These are phyloP conservation scores for Fusarium abutilonis DNA, from an alignment of 2,329 filamentous ascomycete genomes.

Conservation along the genomic window DNA sequence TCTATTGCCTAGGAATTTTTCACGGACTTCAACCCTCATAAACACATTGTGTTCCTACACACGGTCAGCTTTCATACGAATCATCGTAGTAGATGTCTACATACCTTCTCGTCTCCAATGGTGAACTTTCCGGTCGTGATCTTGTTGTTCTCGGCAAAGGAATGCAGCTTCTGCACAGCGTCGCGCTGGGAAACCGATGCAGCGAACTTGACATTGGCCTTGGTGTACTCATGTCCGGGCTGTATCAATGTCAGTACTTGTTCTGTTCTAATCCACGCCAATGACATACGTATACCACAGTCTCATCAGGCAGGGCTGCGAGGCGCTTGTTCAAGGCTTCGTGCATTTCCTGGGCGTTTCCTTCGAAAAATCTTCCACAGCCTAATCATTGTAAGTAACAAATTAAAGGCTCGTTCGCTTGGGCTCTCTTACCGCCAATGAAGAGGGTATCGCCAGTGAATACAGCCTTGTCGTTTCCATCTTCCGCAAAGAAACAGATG, in stretches of 20 bases:
- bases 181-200: constrained; percentile 78
- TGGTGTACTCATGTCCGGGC: constrained; percentile 99
- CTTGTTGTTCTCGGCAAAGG: constrained; percentile 80
- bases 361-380: constrained; percentile 96
- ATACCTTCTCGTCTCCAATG: constrained; percentile 94
- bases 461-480: constrained; percentile 77
- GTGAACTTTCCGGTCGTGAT: constrained; percentile 96
- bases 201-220: constrained; percentile 90
- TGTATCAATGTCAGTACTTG: constrained; percentile 49
- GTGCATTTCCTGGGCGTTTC: constrained; percentile 89
- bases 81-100: constrained; percentile 27
- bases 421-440: constrained; percentile 73
- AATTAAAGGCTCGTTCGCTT: neutral
- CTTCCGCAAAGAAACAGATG: constrained; percentile 93
- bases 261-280: neutral
- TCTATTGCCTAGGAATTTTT: neutral
- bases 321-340: constrained; percentile 88
- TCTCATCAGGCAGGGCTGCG: constrained; percentile 84
- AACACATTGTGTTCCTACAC: constrained; percentile 92
- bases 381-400: constrained; percentile 59
- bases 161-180: constrained; percentile 78
- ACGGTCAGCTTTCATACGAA: constrained; percentile 5
- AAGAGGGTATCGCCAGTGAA: constrained; percentile 98
- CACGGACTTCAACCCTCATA: constrained; percentile 82
- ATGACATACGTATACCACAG: constrained; percentile 81